Evolutionary conservation across 768 basidiomycete genomes (phyloP).

Genomic region (Lactarius deliciosus): DNA sequence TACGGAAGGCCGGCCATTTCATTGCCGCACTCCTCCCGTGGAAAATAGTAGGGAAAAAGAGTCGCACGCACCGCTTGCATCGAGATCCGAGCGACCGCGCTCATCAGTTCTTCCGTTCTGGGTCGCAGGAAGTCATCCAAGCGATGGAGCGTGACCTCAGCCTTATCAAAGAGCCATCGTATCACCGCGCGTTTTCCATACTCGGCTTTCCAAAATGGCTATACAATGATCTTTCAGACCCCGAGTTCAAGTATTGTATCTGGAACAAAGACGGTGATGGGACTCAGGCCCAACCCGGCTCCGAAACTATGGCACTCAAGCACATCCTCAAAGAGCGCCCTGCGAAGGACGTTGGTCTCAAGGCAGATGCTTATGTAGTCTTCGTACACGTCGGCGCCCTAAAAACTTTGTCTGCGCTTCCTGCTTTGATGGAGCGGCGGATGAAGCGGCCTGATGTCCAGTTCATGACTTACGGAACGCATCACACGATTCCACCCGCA

Average conservation of each 20-base stretch:
- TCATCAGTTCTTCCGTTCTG: conserved; percentile 6
- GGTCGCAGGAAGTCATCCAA: conserved; percentile 1
- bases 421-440: conserved; percentile 49
- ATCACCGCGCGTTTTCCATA: conserved; percentile 25
- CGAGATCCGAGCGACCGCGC: conserved; percentile 17
- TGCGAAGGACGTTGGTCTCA: conserved; percentile 17
- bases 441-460: conserved; percentile 46
- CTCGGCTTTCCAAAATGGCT: conserved; percentile 25
- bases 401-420: conserved; percentile 47
- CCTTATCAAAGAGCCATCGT: conserved; percentile 17
- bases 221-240: conserved; percentile 19
- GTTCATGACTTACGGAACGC: conserved; percentile 70
- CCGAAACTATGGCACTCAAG: conserved; percentile 18
- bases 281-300: conserved; percentile 6
- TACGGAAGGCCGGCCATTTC: conserved; percentile 37
- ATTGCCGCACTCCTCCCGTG: conserved; percentile 52
- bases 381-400: conserved; percentile 68
- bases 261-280: conserved; percentile 28
- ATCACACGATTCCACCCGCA: conserved; percentile 48
- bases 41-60: conserved; percentile 40
- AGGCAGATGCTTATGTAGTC: conserved; percentile 48
- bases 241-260: conserved; percentile 17
- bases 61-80: conserved; percentile 28
- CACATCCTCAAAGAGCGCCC: conserved; percentile 20
- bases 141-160: conserved; percentile 7